Conservation (phyloP, 345 rosid species). For the Euclidium syriacum region DNA sequence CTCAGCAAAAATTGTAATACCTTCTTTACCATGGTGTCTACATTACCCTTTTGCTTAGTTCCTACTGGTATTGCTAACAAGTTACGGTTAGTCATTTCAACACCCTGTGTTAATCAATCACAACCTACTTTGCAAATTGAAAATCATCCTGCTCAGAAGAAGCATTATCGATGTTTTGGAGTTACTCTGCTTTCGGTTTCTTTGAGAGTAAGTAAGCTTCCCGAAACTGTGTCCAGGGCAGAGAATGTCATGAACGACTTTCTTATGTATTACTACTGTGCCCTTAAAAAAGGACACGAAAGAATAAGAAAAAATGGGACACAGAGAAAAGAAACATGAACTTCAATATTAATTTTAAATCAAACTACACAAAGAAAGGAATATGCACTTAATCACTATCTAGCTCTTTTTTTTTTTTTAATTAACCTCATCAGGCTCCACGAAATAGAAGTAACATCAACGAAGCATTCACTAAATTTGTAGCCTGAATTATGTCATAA, state of each 20-base stretch:
- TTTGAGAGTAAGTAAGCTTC: not conserved
- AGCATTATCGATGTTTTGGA: not conserved
- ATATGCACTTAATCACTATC: too few relatives aligned
- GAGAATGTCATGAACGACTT: not conserved
- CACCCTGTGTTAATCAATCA: constrained; percentile 31
- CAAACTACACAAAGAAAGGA: too few relatives aligned
- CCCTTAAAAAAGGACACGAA: too few relatives aligned
- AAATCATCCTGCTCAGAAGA: too few relatives aligned
- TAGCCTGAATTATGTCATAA: not conserved
- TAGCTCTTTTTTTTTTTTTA: too few relatives aligned
- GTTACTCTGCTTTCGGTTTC: constrained; percentile 6
- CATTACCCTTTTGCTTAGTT: constrained; percentile 72
- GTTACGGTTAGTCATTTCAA: constrained; percentile 37
- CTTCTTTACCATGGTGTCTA: constrained; percentile 70
- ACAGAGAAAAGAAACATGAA: too few relatives aligned
- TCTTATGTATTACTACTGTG: too few relatives aligned
- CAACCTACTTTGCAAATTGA: too few relatives aligned
- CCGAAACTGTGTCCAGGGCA: not conserved
- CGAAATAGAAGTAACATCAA: too few relatives aligned
- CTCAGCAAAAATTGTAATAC: constrained; percentile 35
- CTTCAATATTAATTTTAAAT: too few relatives aligned
- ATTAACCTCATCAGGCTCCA: too few relatives aligned
- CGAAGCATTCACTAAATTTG: not conserved
- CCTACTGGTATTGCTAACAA: constrained; percentile 94
- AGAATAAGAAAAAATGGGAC: too few relatives aligned